Evolutionary conservation across 2,329 filamentous ascomycete genomes (phyloP).

Genomic region (Colletotrichum endophyticum): DNA sequence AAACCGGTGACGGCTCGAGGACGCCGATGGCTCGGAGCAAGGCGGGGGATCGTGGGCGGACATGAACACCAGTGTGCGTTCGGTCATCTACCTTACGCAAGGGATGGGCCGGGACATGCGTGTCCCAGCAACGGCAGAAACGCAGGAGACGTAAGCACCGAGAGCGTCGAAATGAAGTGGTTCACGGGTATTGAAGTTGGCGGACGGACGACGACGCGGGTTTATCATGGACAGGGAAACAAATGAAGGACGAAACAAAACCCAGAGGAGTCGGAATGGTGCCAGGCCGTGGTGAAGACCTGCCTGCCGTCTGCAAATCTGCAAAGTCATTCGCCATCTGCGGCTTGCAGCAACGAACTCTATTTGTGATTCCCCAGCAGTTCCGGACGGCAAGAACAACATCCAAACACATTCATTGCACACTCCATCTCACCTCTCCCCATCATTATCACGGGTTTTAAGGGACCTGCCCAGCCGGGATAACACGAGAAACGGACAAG

Average conservation of each 20-base stretch:
- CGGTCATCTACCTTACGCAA: neutral
- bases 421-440: neutral
- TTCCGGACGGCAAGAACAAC: neutral
- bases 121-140: conserved; percentile 4
- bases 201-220: neutral
- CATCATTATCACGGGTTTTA: neutral
- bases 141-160: neutral
- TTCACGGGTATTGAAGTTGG: neutral
- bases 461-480: neutral
- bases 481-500: neutral
- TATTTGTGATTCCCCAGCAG: neutral
- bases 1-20: neutral
- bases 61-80: neutral
- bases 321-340: conserved; percentile 1
- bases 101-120: neutral
- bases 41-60: neutral
- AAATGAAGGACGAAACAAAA: neutral
- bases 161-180: neutral
- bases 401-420: neutral
- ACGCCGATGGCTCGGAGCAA: neutral
- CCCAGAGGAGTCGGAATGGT: neutral
- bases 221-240: neutral
- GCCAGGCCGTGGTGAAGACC: neutral
- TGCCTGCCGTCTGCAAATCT: neutral
- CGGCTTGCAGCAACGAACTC: neutral